Evolutionary conservation across 495 filamentous ascomycete species (phyloP).

Genomic region (Penicillium herquei): DNA sequence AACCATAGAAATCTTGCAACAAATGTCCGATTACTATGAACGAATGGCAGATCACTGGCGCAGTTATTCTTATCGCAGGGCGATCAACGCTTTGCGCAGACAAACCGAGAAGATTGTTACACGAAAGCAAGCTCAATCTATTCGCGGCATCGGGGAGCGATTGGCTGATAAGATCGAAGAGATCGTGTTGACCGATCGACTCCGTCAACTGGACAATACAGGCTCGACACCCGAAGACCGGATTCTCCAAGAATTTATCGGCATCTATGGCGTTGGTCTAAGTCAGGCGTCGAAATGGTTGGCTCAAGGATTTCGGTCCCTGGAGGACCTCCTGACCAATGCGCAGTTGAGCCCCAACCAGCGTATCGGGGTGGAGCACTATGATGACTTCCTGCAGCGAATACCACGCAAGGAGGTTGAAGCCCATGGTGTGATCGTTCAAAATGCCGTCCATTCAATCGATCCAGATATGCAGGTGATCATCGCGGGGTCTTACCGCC

Average conservation of each 20-base stretch:
- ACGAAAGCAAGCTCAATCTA: conserved; percentile 61
- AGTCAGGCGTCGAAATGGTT: conserved; percentile 74
- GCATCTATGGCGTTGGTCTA: conserved; percentile 78
- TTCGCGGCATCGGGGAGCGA: conserved; percentile 72
- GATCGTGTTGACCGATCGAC: conserved; percentile 72
- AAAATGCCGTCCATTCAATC: conserved; percentile 54
- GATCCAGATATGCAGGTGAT: conserved; percentile 67
- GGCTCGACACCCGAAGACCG: conserved; percentile 62
- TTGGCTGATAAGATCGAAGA: conserved; percentile 91
- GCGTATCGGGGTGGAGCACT: conserved; percentile 74
- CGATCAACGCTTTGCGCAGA: conserved; percentile 66
- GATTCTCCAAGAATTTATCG: conserved; percentile 64
- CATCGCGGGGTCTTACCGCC: conserved; percentile 82
- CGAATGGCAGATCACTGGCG: conserved; percentile 79
- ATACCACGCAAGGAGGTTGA: conserved; percentile 81
- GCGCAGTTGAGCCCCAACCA: conserved; percentile 72
- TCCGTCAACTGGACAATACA: conserved; percentile 71
- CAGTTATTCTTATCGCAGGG: conserved; percentile 74
- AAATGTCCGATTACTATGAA: conserved; percentile 82
- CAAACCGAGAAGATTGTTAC: conserved; percentile 66
- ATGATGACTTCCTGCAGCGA: conserved; percentile 77
- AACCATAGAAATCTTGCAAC: conserved; percentile 76
- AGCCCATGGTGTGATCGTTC: conserved; percentile 66
- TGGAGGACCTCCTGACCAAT: conserved; percentile 67
- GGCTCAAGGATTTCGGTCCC: conserved; percentile 67